Evolutionary conservation across 768 basidiomycete species (phyloP), one percentile per base, ranked within the genome.

Genomic region (Cystoderma amianthinum): DNA sequence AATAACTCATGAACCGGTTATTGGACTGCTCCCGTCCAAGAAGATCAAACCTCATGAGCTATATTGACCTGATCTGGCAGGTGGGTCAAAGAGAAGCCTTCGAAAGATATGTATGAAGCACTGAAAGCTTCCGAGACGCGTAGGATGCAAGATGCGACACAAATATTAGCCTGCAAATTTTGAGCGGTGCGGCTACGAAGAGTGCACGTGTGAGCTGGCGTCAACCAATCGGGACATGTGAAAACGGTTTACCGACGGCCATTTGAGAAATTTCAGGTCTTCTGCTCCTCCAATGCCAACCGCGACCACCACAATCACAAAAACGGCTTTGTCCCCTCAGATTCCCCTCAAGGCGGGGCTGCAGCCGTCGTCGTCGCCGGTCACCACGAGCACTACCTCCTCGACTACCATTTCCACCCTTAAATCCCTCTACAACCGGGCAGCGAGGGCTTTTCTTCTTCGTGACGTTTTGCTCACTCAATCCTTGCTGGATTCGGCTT

Each of bases 391-490:
- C 28, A 34, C 49, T 49, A 33, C 58, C 39, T 54, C 57, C 16
- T 50, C 57, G 15, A 54, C 67, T 9, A 60, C 70, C 0, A 59
- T 63, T 5, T 68, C 74, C 4, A 78, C 80, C 3, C 63, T 91
- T 22, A 76, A 82, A 32, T 76, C 82, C 7, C 67, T 91, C 37
- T 89, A 91, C 62, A 70, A 74, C 53, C 80, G 84, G 41, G 88
- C 89, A 18, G 80, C 83, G 32, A 74, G 78, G 34, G 85, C 87
- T 1, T 91, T 92, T 54, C 72, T 91, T 28, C 79, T 79, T 43
- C 81, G 82, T 43, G 81, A 90, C 52, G 63, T 84, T 34, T 52
- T 65, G n/a, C 69, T 84, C 32, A 82, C 87, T 0, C 62, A 81
- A 42, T 71, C 78, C 2, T 67, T 90, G 23, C 55, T 90, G 19